Conservation (phyloP, 2,329 filamentous ascomycete species). For the Penicillium concentricum region DNA sequence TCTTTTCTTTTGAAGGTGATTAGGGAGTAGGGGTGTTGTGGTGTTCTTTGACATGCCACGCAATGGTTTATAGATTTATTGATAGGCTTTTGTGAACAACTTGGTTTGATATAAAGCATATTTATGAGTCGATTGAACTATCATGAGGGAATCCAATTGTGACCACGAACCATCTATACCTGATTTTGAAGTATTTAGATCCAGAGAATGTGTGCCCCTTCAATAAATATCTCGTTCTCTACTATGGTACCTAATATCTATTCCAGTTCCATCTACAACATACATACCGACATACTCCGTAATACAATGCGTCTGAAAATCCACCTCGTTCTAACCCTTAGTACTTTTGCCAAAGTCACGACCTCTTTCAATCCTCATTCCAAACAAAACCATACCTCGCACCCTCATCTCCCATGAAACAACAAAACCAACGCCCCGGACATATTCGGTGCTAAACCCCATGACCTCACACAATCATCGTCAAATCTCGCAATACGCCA, state of each 20-base stretch:
- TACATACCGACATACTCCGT: not conserved
- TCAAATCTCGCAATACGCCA: not conserved
- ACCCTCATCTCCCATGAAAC: not conserved
- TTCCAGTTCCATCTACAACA: not conserved
- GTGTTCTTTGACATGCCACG: not conserved
- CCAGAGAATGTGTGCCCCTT: not conserved
- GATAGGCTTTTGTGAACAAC: not conserved
- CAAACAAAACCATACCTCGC: not conserved
- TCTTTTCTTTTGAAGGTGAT: not conserved
- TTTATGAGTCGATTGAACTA: not conserved
- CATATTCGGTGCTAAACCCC: not conserved
- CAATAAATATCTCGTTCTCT: not conserved
- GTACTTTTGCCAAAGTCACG: constrained; percentile 1
- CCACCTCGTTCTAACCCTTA: too few relatives aligned
- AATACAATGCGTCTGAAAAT: not conserved
- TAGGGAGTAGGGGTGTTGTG: not conserved
- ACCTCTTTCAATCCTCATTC: not conserved
- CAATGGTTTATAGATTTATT: too few relatives aligned
- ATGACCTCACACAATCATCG: not conserved
- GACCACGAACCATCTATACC: not conserved
- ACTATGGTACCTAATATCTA: not conserved
- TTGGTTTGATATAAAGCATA: not conserved
- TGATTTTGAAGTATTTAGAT: not conserved
- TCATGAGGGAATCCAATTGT: not conserved
- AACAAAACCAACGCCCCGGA: not conserved